A percentile compares a stretch with the other conserved stretches of the same genome.
Conservation (phyloP, 176 grass and related monocot genomes). For the Eragrostis nindensis region DNA sequence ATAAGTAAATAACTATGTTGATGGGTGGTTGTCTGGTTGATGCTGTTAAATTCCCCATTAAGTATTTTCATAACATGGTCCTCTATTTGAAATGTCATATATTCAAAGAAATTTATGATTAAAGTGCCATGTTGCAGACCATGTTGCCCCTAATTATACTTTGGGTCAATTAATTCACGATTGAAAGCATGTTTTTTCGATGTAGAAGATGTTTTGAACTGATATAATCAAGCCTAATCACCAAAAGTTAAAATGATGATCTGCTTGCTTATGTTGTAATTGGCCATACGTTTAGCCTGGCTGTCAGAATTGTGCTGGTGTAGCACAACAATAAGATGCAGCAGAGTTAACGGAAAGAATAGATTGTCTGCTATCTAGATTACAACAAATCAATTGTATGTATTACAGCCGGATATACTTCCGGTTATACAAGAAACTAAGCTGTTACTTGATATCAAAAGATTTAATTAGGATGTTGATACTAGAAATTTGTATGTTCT, state of each 20-base stretch:
- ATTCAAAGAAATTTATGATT: neutral
- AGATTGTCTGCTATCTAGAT: too few relatives aligned
- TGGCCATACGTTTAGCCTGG: neutral
- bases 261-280: constrained; percentile 11
- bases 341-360: too few relatives aligned
- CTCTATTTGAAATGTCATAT: too few relatives aligned
- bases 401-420: too few relatives aligned
- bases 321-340: neutral
- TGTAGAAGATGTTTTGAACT: neutral
- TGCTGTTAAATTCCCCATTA: neutral
- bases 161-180: neutral
- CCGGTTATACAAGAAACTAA: too few relatives aligned
- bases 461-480: neutral
- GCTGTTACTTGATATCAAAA: neutral
- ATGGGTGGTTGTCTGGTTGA: too few relatives aligned
- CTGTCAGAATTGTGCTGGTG: neutral
- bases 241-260: neutral
- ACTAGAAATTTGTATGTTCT: constrained; percentile 14
- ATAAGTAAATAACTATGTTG: neutral
- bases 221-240: neutral
- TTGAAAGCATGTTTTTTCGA: neutral
- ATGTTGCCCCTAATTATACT: neutral
- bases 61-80: neutral
- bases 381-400: too few relatives aligned
- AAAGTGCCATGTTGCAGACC: neutral